Percentiles rank a stretch among this genome's conserved stretches.
Conservation (phyloP, 1,139 yeast genomes). For the Candida dubliniensis region DNA sequence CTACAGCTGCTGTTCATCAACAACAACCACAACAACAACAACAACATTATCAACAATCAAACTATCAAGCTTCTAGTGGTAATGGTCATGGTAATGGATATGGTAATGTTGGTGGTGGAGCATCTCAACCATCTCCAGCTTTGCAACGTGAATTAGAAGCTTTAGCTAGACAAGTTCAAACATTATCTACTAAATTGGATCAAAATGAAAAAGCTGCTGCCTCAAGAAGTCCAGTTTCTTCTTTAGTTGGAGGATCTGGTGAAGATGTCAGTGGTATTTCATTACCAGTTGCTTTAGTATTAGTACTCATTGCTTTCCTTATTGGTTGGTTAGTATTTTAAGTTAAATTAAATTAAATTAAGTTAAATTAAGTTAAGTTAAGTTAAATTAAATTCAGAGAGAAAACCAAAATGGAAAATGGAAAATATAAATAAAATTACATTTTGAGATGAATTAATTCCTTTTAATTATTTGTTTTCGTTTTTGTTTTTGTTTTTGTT, state of each 20-base stretch:
- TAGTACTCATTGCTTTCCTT: conserved; percentile 57
- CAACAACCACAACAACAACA: conserved; percentile 10
- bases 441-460: background rate
- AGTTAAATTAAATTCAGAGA: too few species aligned
- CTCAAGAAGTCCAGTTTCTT: conserved; percentile 6
- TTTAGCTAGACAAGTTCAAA: conserved; percentile 43
- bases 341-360: too few species aligned
- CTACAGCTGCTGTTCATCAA: conserved; percentile 13
- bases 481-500: too few species aligned
- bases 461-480: too few species aligned
- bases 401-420: too few species aligned
- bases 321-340: conserved; percentile 61
- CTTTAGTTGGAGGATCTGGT: conserved; percentile 11
- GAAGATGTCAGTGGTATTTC: conserved; percentile 52
- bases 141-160: conserved; percentile 32
- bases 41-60: conserved; percentile 6
- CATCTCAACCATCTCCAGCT: conserved; percentile 12
- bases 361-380: too few species aligned
- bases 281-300: conserved; percentile 48
- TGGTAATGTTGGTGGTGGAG: conserved; percentile 1
- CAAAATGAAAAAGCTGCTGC: conserved; percentile 15
- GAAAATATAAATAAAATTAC: too few species aligned
- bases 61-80: conserved; percentile 1
- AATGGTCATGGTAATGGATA: conserved; percentile 1
- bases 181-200: conserved; percentile 46